Conservation (phyloP, 2,329 filamentous ascomycete species). For the Eutypa lata region DNA sequence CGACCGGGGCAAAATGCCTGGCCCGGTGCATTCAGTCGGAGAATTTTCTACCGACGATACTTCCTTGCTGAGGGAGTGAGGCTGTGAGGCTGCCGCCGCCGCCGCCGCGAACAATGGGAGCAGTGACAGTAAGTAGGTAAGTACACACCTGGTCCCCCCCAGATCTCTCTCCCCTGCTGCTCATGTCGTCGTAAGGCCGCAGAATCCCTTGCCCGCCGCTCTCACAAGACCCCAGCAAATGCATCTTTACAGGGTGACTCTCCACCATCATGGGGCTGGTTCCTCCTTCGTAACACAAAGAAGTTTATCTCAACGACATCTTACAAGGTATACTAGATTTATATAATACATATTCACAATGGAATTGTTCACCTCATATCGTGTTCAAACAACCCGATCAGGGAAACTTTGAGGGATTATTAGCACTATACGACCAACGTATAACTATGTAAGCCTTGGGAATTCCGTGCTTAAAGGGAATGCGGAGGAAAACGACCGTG, state of each 20-base stretch:
- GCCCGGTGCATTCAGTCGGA: background rate
- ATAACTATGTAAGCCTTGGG: too few relatives aligned
- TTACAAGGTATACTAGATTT: background rate
- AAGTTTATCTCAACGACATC: conserved; percentile 2
- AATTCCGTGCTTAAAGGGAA: too few relatives aligned
- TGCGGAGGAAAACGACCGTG: too few relatives aligned
- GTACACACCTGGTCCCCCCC: too few relatives aligned
- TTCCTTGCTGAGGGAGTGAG: background rate
- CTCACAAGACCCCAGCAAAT: background rate
- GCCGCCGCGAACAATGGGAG: too few relatives aligned
- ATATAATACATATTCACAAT: background rate
- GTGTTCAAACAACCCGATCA: background rate
- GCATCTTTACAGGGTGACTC: background rate
- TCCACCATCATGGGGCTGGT: background rate
- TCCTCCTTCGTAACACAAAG: background rate
- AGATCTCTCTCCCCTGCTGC: background rate
- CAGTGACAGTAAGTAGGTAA: too few relatives aligned
- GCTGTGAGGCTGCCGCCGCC: background rate
- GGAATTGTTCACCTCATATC: background rate
- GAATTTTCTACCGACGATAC: background rate
- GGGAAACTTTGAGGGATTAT: too few relatives aligned
- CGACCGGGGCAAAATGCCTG: background rate
- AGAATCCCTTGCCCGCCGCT: background rate
- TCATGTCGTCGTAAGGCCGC: background rate
- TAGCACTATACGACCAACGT: too few relatives aligned